These are phyloP conservation scores for Fragilariopsis cylindrus DNA, from an alignment of 108 stramenopile genomes.

Conservation along the genomic window DNA sequence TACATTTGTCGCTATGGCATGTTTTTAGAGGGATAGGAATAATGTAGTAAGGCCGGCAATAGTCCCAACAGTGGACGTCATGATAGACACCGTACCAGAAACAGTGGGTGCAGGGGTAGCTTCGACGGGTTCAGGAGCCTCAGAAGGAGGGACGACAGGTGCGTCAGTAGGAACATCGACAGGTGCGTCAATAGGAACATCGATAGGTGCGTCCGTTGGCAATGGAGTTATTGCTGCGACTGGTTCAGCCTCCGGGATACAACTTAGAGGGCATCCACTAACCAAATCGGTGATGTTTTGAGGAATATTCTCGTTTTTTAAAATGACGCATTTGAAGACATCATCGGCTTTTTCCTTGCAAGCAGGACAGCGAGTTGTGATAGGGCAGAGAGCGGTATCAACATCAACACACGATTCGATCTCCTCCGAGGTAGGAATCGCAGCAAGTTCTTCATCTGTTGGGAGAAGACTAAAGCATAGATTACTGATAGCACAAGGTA, in stretches of 20 bases:
- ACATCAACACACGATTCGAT: constrained; percentile 4
- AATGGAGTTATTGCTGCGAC: too few relatives aligned
- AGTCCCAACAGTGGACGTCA: not conserved
- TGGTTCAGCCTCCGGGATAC: not conserved
- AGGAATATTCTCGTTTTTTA: not conserved
- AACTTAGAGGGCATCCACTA: not conserved
- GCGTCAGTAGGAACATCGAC: not conserved
- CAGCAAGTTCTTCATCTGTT: constrained; percentile 3
- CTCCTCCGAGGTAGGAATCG: not conserved
- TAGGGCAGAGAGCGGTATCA: constrained; percentile 10
- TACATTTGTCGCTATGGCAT: too few relatives aligned
- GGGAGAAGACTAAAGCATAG: constrained; percentile 8
- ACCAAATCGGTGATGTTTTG: constrained; percentile 6
- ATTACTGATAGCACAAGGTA: constrained; percentile 3
- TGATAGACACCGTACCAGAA: not conserved
- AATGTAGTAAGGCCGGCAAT: constrained; percentile 1
- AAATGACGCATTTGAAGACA: constrained; percentile 4
- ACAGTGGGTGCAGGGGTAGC: not conserved
- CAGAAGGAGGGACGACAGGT: not conserved
- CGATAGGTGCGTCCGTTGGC: not conserved
- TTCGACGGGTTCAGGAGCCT: not conserved
- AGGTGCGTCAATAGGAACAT: not conserved
- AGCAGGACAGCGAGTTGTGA: not conserved
- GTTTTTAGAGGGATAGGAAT: too few relatives aligned
- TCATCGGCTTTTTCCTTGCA: not conserved